Evolutionary conservation across 768 basidiomycete genomes (phyloP).

Genomic region (Nidula microcarpa): DNA sequence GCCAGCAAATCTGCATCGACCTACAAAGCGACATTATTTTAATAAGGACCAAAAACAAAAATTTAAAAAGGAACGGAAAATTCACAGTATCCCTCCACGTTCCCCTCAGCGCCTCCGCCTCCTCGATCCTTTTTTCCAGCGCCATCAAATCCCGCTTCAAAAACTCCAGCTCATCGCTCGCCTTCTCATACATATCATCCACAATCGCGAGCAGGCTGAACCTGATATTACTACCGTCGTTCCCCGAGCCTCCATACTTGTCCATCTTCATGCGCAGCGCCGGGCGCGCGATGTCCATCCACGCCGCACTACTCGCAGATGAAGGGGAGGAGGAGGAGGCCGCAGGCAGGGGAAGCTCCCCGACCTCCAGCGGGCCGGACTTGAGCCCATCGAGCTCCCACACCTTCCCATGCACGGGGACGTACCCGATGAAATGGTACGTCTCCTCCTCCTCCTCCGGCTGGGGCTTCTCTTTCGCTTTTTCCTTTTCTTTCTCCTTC

Average conservation of each 20-base stretch:
- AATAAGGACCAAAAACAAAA: too few species aligned
- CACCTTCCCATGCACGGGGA: constrained; percentile 60
- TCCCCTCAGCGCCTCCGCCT: constrained; percentile 27
- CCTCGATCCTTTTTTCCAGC: constrained; percentile 41
- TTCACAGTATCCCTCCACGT: constrained; percentile 18
- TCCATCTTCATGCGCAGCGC: constrained; percentile 61
- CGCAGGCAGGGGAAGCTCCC: constrained; percentile 34
- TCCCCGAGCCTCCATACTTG: constrained; percentile 45
- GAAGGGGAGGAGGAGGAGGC: constrained; percentile 1
- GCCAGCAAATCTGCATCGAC: constrained; percentile 34
- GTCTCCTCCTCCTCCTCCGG: constrained; percentile 38
- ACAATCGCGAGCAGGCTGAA: constrained; percentile 64
- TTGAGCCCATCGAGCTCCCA: constrained; percentile 71
- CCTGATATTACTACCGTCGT: constrained; percentile 43
- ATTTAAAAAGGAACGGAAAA: background rate
- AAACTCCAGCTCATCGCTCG: constrained; percentile 51
- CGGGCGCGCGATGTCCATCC: constrained; percentile 64
- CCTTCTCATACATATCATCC: constrained; percentile 41
- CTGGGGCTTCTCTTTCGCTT: constrained; percentile 8
- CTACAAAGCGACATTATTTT: constrained; percentile 13
- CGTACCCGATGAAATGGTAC: constrained; percentile 67
- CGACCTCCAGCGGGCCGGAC: constrained; percentile 60
- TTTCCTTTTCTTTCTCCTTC: constrained; percentile 5
- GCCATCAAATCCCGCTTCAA: constrained; percentile 41
- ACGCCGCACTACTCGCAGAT: constrained; percentile 17